Evolutionary conservation across 2,329 filamentous ascomycete genomes (phyloP), one percentile per base, ranked within the genome.

Genomic region (Beauveria australis): DNA sequence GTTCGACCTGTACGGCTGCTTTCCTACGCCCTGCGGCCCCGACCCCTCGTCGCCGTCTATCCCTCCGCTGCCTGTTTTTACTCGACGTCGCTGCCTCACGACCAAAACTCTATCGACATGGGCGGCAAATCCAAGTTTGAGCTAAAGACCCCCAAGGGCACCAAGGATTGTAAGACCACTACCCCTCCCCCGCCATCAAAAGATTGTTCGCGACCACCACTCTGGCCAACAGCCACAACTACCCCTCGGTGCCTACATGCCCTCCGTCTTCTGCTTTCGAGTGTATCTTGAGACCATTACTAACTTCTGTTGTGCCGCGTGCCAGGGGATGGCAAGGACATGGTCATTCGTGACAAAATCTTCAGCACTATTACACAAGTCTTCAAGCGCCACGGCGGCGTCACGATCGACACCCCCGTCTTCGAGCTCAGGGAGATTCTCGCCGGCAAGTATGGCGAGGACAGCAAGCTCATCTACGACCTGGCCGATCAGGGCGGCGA

Each of bases 401-500:
- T 89, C 63, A 87, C 88, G 63, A 86, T 94, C 65, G 89, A 92
- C 74, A 94, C 89, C 61, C 85, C 82, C 65, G 90, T 94, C 63
- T 96, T 96, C 71, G 91, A 96, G 74, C 80, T 94, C 64, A 88
- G 88, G 72, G 91, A 95, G 68, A 93, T 95, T 65, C 82, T 96
- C 44, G 82, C 91, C 22, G 91, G 91, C 63, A 95, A 96, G 78
- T 95, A 95, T 78, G 91, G 91, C 72, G 91, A 96, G 77, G 91
- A 96, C 74, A 90, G 87, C 70, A 93, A 93, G 74, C 87, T 96
- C 73, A 95, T 95, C 75, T 95, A 95, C 76, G 89, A 95, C 72
- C 70, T 94, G 65, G 86, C 89, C 70, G 91, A 95, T 71, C 91
- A 95, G 73, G 91, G 91, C 68, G 91, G 91, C 65, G 91, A 96